These are phyloP conservation scores for Coniosporium tulheliwenetii DNA, from an alignment of 2,329 filamentous ascomycete species.

Conservation along the genomic window DNA sequence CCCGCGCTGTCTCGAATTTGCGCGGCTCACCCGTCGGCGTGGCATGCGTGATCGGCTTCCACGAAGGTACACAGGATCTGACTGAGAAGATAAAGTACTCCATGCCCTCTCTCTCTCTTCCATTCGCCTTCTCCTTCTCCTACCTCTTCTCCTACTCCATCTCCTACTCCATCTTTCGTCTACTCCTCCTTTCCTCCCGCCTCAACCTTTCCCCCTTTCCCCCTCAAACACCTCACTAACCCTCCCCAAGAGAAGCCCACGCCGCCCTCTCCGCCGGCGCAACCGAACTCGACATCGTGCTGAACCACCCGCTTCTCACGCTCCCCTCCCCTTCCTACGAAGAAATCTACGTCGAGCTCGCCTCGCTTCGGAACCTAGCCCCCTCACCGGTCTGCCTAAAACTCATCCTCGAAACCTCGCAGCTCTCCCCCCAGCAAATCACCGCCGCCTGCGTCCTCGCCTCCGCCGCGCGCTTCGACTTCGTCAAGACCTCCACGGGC, in stretches of 20 bases:
- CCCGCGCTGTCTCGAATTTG: constrained; percentile 32
- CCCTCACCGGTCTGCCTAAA: constrained; percentile 30
- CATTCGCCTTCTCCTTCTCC: background rate
- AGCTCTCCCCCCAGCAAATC: constrained; percentile 32
- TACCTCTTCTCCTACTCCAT: background rate
- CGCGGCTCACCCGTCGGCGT: constrained; percentile 32
- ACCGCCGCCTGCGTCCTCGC: constrained; percentile 37
- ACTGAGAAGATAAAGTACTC: constrained; percentile 27
- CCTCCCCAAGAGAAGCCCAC: constrained; percentile 24
- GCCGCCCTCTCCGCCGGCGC: constrained; percentile 35
- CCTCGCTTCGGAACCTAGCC: constrained; percentile 32
- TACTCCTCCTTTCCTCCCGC: background rate
- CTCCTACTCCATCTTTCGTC: background rate
- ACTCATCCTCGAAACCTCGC: constrained; percentile 43
- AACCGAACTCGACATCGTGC: constrained; percentile 41
- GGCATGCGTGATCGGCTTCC: constrained; percentile 44
- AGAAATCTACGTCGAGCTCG: constrained; percentile 36
- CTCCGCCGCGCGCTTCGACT: constrained; percentile 38
- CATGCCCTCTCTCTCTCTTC: background rate
- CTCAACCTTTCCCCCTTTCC: background rate
- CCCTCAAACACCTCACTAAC: background rate
- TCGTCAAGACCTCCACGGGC: constrained; percentile 45
- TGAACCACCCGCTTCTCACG: constrained; percentile 35
- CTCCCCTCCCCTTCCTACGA: constrained; percentile 19
- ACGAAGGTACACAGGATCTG: constrained; percentile 39